Evolutionary conservation across 805 yeast genomes (phyloP).

Genomic region (Kluyveromyces lactis): DNA sequence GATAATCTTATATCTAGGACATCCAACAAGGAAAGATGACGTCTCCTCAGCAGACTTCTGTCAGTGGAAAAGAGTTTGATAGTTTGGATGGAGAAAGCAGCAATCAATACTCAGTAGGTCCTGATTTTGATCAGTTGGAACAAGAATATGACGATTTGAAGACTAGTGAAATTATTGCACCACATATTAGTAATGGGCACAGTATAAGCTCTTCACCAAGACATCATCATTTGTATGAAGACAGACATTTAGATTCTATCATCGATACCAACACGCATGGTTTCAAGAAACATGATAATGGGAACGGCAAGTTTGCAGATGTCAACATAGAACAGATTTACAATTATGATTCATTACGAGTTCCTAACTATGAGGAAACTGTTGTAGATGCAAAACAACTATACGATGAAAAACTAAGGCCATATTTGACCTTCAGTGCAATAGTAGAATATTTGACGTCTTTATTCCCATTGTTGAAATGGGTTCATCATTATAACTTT

Average conservation of each 20-base stretch:
- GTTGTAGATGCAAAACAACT: conserved; percentile 15
- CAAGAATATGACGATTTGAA: conserved; percentile 24
- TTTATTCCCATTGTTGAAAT: conserved; percentile 69
- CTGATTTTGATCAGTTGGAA: conserved; percentile 21
- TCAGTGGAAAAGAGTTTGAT: conserved; percentile 1
- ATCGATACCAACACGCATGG: not conserved
- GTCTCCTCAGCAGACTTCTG: no score
- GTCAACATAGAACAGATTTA: not conserved
- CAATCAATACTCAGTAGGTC: not conserved
- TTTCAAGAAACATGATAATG: not conserved
- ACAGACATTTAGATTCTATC: not conserved
- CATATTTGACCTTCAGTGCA: conserved; percentile 27
- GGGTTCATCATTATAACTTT: conserved; percentile 78
- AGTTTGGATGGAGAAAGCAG: not conserved
- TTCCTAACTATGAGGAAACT: conserved; percentile 17
- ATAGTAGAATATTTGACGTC: conserved; percentile 46
- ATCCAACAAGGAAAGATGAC: no score
- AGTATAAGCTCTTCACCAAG: not conserved
- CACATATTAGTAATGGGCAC: conserved; percentile 3
- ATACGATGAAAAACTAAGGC: conserved; percentile 14
- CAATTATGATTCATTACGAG: not conserved
- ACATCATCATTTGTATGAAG: not conserved
- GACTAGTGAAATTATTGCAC: conserved; percentile 8
- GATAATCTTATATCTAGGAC: no score
- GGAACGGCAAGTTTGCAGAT: not conserved